Evolutionary conservation across 2,329 filamentous ascomycete species (phyloP).

Genomic region (Alternaria panax): DNA sequence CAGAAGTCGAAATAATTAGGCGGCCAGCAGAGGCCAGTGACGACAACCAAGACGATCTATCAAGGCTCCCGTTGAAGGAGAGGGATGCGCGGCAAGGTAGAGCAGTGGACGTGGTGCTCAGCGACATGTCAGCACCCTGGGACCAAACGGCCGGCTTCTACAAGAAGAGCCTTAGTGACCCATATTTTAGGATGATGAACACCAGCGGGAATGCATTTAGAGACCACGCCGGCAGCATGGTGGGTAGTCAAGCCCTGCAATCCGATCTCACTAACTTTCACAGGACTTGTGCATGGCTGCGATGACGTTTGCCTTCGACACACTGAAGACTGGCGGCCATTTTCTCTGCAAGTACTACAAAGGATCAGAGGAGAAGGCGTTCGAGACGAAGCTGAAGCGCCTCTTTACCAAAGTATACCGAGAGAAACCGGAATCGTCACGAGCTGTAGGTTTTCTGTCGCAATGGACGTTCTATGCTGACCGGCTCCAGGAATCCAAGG

Average conservation of each 20-base stretch:
- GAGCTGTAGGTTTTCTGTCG: constrained; percentile 66
- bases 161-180: constrained; percentile 92
- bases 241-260: constrained; percentile 59
- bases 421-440: constrained; percentile 90
- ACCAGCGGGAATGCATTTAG: constrained; percentile 86
- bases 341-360: constrained; percentile 99
- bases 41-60: constrained; percentile 33
- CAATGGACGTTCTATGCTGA: constrained; percentile 11
- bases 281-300: constrained; percentile 91
- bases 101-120: constrained; percentile 89
- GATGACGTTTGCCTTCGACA: constrained; percentile 83
- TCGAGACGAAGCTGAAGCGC: constrained; percentile 76
- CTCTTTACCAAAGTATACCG: constrained; percentile 82
- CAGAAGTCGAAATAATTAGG: constrained; percentile 26
- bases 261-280: constrained; percentile 10
- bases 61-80: constrained; percentile 40
- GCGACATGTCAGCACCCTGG: constrained; percentile 99
- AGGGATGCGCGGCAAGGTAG: constrained; percentile 57
- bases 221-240: constrained; percentile 95
- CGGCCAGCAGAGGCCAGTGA: constrained; percentile 19
- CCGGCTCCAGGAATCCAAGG: constrained; percentile 73
- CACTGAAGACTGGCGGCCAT: constrained; percentile 80
- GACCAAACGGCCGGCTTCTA: constrained; percentile 78
- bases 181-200: constrained; percentile 99
- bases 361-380: constrained; percentile 79